Percentiles rank a stretch among this genome's conserved stretches.
phyloP scores from a whole-genome alignment of 169 alveolate species.

The Plasmodium vinckei region DNA sequence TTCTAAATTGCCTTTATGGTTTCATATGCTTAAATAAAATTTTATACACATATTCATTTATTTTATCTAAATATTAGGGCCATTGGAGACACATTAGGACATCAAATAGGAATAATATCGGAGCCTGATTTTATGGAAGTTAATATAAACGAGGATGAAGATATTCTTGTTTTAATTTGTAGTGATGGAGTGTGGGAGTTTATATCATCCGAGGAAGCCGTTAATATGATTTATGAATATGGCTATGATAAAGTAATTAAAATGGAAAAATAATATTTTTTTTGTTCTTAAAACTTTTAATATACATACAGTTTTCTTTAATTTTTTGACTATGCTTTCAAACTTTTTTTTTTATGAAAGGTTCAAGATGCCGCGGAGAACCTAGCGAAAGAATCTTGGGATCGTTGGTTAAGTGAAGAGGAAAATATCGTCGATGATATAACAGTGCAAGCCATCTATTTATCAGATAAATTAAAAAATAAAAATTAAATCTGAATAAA shows the following conservation, averaged over 20 bases:
- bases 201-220: conserved; percentile 88
- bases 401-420: conserved; percentile 90
- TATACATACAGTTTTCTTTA: background rate
- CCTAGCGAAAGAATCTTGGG: conserved; percentile 90
- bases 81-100: conserved; percentile 73
- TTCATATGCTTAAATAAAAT: background rate
- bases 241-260: conserved; percentile 77
- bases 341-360: conserved; percentile 14
- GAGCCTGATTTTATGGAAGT: conserved; percentile 63
- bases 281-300: background rate
- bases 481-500: background rate
- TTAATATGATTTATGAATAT: conserved; percentile 81
- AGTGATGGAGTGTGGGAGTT: conserved; percentile 92
- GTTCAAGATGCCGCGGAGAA: conserved; percentile 86
- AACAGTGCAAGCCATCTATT: conserved; percentile 82
- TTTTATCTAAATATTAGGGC: conserved; percentile 63
- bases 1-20: no score
- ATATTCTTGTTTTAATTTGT: conserved; percentile 85
- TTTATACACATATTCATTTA: background rate
- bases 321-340: background rate
- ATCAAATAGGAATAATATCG: conserved; percentile 73
- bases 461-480: conserved; percentile 74
- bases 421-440: conserved; percentile 91
- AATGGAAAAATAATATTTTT: background rate
- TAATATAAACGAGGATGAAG: conserved; percentile 75